phyloP scores from a whole-genome alignment of 2,329 filamentous ascomycete genomes.

The Phialophora verrucosa region DNA sequence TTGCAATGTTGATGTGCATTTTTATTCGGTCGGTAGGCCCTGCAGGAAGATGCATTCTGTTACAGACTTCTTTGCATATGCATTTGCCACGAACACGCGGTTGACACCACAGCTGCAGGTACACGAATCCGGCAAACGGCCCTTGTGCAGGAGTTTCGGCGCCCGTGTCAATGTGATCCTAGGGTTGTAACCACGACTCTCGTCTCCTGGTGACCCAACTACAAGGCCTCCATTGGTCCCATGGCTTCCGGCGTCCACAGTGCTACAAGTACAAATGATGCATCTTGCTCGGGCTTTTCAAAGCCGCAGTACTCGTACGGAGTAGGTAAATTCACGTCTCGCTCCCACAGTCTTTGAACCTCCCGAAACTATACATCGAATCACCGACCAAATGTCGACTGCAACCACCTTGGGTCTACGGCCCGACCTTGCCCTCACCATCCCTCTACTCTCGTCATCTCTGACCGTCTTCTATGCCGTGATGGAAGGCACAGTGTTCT shows the following conservation, averaged over 20 bases:
- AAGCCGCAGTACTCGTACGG: background rate
- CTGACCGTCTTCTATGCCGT: slow-evolving; percentile 30
- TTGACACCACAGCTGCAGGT: background rate
- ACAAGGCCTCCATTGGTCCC: background rate
- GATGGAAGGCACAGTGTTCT: slow-evolving; percentile 25
- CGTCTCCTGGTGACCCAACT: background rate
- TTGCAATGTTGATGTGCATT: background rate
- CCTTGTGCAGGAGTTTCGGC: background rate
- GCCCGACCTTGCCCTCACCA: slow-evolving; percentile 17
- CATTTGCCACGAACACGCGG: background rate
- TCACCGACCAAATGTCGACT: slow-evolving; percentile 11
- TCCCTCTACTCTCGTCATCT: slow-evolving; percentile 28
- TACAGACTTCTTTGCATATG: slow-evolving; percentile 8
- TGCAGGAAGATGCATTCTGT: background rate
- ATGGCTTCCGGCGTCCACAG: background rate
- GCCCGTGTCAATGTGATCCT: background rate
- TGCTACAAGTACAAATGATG: no score
- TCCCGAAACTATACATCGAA: background rate
- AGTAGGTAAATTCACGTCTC: background rate
- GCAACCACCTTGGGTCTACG: slow-evolving; percentile 24
- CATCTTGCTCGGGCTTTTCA: background rate
- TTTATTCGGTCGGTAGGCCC: background rate
- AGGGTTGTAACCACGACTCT: background rate
- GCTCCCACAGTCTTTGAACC: background rate
- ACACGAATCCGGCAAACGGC: background rate